Evolutionary conservation across 768 basidiomycete genomes (phyloP).

Genomic region (Pseudohyphozyma bogoriensis): DNA sequence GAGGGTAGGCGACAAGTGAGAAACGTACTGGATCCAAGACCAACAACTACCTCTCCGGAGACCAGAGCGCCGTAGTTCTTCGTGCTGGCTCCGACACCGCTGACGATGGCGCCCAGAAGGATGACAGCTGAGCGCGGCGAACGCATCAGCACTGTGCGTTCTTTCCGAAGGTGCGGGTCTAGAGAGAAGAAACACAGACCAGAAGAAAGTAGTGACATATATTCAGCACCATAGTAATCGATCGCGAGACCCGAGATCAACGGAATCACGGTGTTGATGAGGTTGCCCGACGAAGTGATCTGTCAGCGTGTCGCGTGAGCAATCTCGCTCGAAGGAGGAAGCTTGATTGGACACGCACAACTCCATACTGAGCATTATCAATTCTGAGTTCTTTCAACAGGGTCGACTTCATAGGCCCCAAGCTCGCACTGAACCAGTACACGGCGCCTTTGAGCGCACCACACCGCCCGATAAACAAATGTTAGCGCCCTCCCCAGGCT

Average conservation of each 20-base stretch:
- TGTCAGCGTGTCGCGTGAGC: not conserved
- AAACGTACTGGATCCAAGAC: constrained; percentile 1
- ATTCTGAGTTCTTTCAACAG: constrained; percentile 11
- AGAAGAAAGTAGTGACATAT: not conserved
- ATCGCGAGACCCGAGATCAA: constrained; percentile 7
- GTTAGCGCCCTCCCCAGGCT: no score
- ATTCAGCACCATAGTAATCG: constrained; percentile 15
- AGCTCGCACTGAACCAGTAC: not conserved
- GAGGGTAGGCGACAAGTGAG: no score
- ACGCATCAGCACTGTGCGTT: no score
- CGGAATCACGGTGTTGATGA: constrained; percentile 20
- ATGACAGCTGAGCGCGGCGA: not conserved
- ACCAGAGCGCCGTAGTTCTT: not conserved
- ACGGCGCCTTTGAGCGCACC: not conserved
- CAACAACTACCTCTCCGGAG: constrained; percentile 8
- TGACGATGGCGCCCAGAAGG: constrained; percentile 10
- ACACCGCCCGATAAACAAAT: no score
- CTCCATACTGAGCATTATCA: constrained; percentile 16
- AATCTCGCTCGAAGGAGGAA: not conserved
- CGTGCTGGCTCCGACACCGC: not conserved
- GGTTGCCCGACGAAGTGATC: constrained; percentile 5
- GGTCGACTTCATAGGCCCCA: constrained; percentile 13
- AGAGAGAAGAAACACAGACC: no score
- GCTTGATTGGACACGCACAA: not conserved
- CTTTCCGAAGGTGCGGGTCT: no score